Evolutionary conservation across 805 yeast genomes (phyloP).

Genomic region (Wickerhamomyces canadensis): DNA sequence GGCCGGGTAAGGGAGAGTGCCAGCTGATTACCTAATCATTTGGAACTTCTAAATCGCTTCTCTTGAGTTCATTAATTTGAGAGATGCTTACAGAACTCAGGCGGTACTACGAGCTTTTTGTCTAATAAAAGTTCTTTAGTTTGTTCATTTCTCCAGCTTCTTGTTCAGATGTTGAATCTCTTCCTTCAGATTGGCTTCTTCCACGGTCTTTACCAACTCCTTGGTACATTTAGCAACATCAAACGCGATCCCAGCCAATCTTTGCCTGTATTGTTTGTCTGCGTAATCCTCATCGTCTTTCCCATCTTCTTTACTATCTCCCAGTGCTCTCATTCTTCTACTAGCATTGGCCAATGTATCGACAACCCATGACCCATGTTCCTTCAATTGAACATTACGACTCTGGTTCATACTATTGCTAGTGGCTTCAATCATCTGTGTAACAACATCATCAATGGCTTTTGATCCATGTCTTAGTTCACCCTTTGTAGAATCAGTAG

Average conservation of each 20-base stretch:
- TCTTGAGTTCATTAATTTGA: too few relatives aligned
- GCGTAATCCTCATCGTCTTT: slow-evolving; percentile 61
- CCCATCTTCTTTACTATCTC: slow-evolving; percentile 32
- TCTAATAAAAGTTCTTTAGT: too few relatives aligned
- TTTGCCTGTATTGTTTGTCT: slow-evolving; percentile 83
- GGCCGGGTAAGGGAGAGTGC: too few relatives aligned
- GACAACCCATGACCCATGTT: slow-evolving; percentile 89
- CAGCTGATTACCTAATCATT: too few relatives aligned
- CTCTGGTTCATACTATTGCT: slow-evolving; percentile 84
- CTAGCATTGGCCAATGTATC: slow-evolving; percentile 81
- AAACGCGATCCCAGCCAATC: slow-evolving; percentile 93
- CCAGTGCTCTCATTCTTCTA: slow-evolving; percentile 71
- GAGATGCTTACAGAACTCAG: too few relatives aligned
- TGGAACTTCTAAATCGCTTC: too few relatives aligned
- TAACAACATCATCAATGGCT: slow-evolving; percentile 74
- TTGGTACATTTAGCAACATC: slow-evolving; percentile 96
- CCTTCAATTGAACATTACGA: slow-evolving; percentile 76
- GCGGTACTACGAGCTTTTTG: too few relatives aligned
- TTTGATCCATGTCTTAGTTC: slow-evolving; percentile 65
- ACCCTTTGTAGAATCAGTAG: slow-evolving; percentile 71
- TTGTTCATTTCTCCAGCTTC: slow-evolving; percentile 26
- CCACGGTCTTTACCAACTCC: slow-evolving; percentile 92
- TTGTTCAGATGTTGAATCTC: slow-evolving; percentile 81
- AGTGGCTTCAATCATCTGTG: slow-evolving; percentile 87
- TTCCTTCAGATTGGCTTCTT: slow-evolving; percentile 84